phyloP scores from a whole-genome alignment of 1,284 basidiomycete species.

The Caloboletus firmus region DNA sequence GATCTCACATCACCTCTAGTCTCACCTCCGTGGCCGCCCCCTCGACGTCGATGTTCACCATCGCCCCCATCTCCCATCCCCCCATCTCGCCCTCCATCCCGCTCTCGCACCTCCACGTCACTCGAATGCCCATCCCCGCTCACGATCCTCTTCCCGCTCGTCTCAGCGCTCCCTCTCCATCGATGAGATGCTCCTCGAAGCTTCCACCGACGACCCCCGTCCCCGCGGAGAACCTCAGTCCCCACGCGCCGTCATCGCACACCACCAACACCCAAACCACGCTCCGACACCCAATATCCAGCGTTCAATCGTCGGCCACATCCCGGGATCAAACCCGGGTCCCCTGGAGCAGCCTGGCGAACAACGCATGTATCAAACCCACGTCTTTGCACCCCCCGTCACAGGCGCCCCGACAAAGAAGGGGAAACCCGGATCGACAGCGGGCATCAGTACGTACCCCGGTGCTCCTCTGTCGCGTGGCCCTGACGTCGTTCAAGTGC shows the following conservation, averaged over 20 bases:
- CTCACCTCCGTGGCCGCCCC: too few relatives aligned
- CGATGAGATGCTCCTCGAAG: slow-evolving; percentile 65
- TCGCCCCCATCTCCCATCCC: slow-evolving; percentile 23
- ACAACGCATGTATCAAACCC: slow-evolving; percentile 55
- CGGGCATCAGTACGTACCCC: slow-evolving; percentile 24
- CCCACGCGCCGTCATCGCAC: slow-evolving; percentile 34
- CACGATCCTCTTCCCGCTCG: slow-evolving; percentile 37
- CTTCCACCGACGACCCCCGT: slow-evolving; percentile 41
- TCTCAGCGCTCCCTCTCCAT: slow-evolving; percentile 42
- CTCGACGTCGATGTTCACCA: slow-evolving; percentile 26
- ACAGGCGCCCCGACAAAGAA: slow-evolving; percentile 69
- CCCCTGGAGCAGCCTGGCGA: slow-evolving; percentile 41
- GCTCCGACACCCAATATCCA: slow-evolving; percentile 17
- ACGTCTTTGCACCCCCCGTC: slow-evolving; percentile 67
- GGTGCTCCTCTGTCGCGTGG: slow-evolving; percentile 8
- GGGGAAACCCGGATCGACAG: slow-evolving; percentile 41
- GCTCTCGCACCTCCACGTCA: slow-evolving; percentile 15
- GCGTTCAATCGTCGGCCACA: slow-evolving; percentile 20
- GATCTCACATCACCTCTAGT: too few relatives aligned
- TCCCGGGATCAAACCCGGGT: slow-evolving; percentile 24
- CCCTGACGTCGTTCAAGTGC: slow-evolving; percentile 18
- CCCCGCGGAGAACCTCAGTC: slow-evolving; percentile 33
- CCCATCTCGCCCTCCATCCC: slow-evolving; percentile 20
- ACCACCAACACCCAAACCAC: slow-evolving; percentile 33
- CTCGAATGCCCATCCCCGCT: slow-evolving; percentile 17